Evolutionary conservation across 768 basidiomycete genomes (phyloP), one percentile per base, ranked within the genome.

Genomic region (Nevesoporus exiguus): DNA sequence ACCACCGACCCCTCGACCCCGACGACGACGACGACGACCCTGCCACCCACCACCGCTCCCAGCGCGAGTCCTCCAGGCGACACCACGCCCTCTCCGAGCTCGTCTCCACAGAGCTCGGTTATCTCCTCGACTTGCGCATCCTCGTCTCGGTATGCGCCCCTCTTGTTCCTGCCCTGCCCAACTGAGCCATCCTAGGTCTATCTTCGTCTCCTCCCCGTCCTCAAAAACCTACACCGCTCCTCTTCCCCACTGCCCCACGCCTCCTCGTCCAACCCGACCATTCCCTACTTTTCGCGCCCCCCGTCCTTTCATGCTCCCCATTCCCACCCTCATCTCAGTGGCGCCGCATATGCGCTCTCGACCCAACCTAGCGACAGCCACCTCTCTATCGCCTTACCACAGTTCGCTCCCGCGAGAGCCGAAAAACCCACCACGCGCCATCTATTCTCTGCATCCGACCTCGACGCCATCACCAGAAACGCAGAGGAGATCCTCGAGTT

Each of bases 61-160:
- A 49, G 15, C 41, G 24, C 42, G 34, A 45, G 4, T 1, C 34
- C 8, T 3, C 34, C 8, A 41, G 46, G 46, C 78, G 74, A 51
- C 86, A 80, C 58, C 86, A 97, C 63, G 88, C 92, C 7, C 79
- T 98, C 47, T 77, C 83, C 59, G 96, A 98, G 71, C 75, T 98
- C 37, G 77, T 98, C 24, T 76, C 81, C 53, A 95, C 93, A 1
- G 96, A 98, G 74, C 75, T 83, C 19, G 83, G 83, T 7, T 98
- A 98, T 68, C 77, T 93, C 9, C 67, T 77, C 48, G 93, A 95
- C 70, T 71, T 98, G 62, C 81, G 84, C 56, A 80, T 80, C 9
- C 77, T 98, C 41, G 88, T 93, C 52, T 78, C 80, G 58, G 93
- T 92, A 67, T 56, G 80, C 71, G n/a, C 52, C 45, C 33, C 50